A percentile compares a stretch with the other conserved stretches of the same genome.
phyloP scores from a whole-genome alignment of 495 filamentous ascomycete genomes.

The Penicillium alfredii region DNA sequence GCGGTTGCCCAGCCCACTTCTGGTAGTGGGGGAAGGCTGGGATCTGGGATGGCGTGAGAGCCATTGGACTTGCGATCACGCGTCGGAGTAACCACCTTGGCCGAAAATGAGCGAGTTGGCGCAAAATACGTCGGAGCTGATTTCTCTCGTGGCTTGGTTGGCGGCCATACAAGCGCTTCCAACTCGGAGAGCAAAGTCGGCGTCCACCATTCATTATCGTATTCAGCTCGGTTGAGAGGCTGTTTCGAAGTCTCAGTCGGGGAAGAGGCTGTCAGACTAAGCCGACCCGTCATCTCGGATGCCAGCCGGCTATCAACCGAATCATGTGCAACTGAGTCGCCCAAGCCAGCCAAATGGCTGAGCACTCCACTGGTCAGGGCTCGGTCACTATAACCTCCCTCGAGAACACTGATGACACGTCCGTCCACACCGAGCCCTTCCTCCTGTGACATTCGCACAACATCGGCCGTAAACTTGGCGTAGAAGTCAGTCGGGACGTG shows the following conservation, averaged over 20 bases:
- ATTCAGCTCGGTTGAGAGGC: conserved; percentile 19
- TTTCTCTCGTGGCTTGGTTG: conserved; percentile 46
- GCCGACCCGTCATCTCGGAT: conserved; percentile 23
- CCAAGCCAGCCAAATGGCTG: conserved; percentile 78
- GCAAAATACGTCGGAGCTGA: conserved; percentile 61
- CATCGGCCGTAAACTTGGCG: conserved; percentile 78
- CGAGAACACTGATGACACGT: conserved; percentile 83
- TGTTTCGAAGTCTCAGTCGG: conserved; percentile 3
- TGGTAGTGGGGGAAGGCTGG: conserved; percentile 60
- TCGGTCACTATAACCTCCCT: conserved; percentile 92
- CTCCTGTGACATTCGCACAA: conserved; percentile 75
- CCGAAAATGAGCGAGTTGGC: conserved; percentile 71
- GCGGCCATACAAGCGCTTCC: conserved; percentile 47
- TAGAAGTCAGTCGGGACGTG: conserved; percentile 98
- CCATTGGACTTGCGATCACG: conserved; percentile 46
- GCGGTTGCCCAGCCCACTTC: conserved; percentile 81
- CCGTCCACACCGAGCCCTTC: conserved; percentile 72
- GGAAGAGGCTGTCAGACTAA: conserved; percentile 11
- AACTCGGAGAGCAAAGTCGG: conserved; percentile 59
- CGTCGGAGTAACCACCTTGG: conserved; percentile 59
- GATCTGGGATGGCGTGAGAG: conserved; percentile 23
- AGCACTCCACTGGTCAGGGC: conserved; percentile 82
- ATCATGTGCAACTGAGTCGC: conserved; percentile 25
- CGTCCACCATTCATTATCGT: conserved; percentile 75
- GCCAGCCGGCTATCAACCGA: conserved; percentile 14